Conservation (phyloP, 106 monocot species). For the Gastrodia elata region DNA sequence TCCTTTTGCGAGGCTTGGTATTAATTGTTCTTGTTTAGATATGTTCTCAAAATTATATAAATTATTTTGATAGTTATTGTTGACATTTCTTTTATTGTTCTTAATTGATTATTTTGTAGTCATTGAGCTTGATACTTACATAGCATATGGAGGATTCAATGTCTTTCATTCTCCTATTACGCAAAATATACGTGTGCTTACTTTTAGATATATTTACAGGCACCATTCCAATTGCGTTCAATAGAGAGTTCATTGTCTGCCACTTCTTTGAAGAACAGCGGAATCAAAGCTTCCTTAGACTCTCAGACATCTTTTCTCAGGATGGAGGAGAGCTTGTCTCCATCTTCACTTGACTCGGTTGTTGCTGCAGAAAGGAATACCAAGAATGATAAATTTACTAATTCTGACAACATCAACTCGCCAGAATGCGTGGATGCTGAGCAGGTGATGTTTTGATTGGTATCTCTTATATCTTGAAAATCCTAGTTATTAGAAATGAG, state of each 20-base stretch:
- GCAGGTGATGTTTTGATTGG: conserved; percentile 34
- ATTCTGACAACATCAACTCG: conserved; percentile 37
- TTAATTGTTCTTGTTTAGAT: too few relatives aligned
- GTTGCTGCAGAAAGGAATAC: conserved; percentile 51
- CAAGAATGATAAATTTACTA: conserved; percentile 50
- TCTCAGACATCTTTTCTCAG: conserved; percentile 49
- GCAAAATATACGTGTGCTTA: background rate
- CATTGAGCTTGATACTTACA: background rate
- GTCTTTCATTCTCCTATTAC: background rate
- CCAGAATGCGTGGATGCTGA: conserved; percentile 55
- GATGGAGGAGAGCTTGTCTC: conserved; percentile 74
- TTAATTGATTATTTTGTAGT: background rate
- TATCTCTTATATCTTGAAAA: background rate
- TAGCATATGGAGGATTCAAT: background rate
- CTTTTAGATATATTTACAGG: conserved; percentile 18
- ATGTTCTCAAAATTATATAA: too few relatives aligned
- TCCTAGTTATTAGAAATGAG: background rate
- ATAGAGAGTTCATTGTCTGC: conserved; percentile 42
- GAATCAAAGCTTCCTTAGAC: conserved; percentile 44
- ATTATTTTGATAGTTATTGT: too few relatives aligned
- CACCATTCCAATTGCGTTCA: conserved; percentile 33
- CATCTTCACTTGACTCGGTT: conserved; percentile 76
- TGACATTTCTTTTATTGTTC: too few relatives aligned
- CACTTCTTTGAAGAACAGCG: conserved; percentile 40
- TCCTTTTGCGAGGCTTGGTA: too few relatives aligned